phyloP scores from a whole-genome alignment of 1,284 basidiomycete genomes.

The Ganoderma sinense region DNA sequence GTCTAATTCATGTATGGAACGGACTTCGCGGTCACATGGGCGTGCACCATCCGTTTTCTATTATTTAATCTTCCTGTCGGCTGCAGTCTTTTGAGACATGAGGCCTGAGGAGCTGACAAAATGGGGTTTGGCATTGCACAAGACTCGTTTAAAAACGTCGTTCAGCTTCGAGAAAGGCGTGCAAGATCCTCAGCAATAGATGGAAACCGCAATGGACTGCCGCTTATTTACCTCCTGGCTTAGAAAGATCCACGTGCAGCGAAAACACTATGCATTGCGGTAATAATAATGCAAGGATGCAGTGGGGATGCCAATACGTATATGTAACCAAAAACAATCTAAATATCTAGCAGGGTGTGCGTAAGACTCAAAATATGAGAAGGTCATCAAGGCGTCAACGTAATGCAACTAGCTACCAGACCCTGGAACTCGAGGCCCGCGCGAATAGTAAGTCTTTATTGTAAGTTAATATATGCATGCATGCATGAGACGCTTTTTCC shows the following conservation, averaged over 20 bases:
- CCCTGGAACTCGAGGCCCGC: neutral
- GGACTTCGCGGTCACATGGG: slow-evolving; percentile 29
- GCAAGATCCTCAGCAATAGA: neutral
- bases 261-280: neutral
- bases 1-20: slow-evolving; percentile 21
- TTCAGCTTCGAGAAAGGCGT: neutral
- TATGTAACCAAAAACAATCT: neutral
- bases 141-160: too few species aligned
- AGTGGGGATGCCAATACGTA: neutral
- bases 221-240: neutral
- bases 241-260: neutral
- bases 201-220: neutral
- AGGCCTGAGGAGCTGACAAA: neutral
- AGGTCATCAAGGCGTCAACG: neutral
- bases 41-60: slow-evolving; percentile 6
- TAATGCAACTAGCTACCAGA: slow-evolving; percentile 1
- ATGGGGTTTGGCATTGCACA: neutral
- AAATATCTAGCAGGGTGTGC: neutral
- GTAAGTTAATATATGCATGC: slow-evolving; percentile 1
- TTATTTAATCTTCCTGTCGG: neutral
- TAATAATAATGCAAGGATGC: neutral
- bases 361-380: neutral
- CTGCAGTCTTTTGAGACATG: neutral
- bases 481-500: neutral
- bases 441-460: neutral